phyloP scores from a whole-genome alignment of 1,284 basidiomycete genomes.

The Fomitopsis schrenkii region DNA sequence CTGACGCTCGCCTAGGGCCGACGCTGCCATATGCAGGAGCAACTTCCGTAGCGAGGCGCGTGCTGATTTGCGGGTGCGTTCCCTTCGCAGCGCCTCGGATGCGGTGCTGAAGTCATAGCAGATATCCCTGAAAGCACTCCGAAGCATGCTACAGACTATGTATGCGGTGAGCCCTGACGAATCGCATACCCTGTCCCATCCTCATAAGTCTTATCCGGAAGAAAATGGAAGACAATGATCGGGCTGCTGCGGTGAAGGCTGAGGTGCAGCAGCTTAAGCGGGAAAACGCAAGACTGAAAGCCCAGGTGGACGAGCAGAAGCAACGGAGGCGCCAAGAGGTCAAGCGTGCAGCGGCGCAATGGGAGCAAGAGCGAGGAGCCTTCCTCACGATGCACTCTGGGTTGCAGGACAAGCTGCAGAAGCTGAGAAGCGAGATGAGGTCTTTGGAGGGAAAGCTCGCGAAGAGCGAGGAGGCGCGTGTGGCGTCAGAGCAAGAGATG shows the following conservation, averaged over 20 bases:
- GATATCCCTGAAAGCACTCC: not conserved
- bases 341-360: not conserved
- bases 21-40: not conserved
- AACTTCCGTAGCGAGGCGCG: not conserved
- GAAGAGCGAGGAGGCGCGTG: not conserved
- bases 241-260: not conserved
- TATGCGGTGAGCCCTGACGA: not conserved
- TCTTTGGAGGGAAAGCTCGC: conserved; percentile 1
- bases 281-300: not conserved
- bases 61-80: not conserved
- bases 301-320: not conserved
- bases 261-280: not conserved
- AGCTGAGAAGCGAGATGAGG: not conserved
- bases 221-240: not conserved
- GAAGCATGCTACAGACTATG: not conserved
- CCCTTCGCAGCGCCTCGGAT: not conserved
- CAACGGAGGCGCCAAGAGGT: not conserved
- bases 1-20: not conserved
- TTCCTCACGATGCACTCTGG: not conserved
- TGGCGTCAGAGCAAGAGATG: conserved; percentile 2
- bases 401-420: not conserved
- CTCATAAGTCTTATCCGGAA: conserved; percentile 2
- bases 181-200: conserved; percentile 9
- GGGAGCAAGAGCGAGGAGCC: not conserved
- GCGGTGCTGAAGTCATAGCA: not conserved